phyloP scores from a whole-genome alignment of 768 basidiomycete genomes.

The Leucosporidium yakuticum region DNA sequence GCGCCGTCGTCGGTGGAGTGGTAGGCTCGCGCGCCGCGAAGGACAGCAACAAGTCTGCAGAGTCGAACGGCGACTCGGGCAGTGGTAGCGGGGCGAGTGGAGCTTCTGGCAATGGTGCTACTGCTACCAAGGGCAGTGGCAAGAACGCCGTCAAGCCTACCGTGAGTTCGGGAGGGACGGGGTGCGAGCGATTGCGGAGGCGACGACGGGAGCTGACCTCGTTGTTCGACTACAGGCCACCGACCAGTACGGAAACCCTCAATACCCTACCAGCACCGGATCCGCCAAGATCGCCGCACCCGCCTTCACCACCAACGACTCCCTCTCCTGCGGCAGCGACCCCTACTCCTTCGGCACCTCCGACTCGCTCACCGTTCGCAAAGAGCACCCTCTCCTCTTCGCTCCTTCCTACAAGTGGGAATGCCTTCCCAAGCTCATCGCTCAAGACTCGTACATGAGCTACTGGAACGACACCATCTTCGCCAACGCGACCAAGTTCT shows the following conservation, averaged over 20 bases:
- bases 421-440: slow-evolving; percentile 69
- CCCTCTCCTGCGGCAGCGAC: slow-evolving; percentile 72
- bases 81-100: slow-evolving; percentile 18
- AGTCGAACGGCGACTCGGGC: slow-evolving; percentile 34
- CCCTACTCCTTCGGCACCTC: slow-evolving; percentile 58
- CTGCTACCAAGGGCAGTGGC: slow-evolving; percentile 70
- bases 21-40: slow-evolving; percentile 60
- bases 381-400: slow-evolving; percentile 82
- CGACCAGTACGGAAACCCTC: slow-evolving; percentile 36
- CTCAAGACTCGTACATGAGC: slow-evolving; percentile 73
- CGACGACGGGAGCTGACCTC: not conserved
- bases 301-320: slow-evolving; percentile 44
- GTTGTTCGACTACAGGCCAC: slow-evolving; percentile 8
- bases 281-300: slow-evolving; percentile 48
- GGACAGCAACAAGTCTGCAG: slow-evolving; percentile 43
- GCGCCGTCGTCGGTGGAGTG: slow-evolving; percentile 61
- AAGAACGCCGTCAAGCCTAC: slow-evolving; percentile 79
- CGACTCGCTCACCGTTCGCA: slow-evolving; percentile 55
- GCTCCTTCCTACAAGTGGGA: slow-evolving; percentile 89
- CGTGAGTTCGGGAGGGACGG: slow-evolving; percentile 51
- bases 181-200: not conserved
- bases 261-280: slow-evolving; percentile 60
- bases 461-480: slow-evolving; percentile 90
- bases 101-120: slow-evolving; percentile 62
- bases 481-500: slow-evolving; percentile 73